Evolutionary conservation across 148 eudicot species (phyloP).

Genomic region (Pharnaceum exiguum): DNA sequence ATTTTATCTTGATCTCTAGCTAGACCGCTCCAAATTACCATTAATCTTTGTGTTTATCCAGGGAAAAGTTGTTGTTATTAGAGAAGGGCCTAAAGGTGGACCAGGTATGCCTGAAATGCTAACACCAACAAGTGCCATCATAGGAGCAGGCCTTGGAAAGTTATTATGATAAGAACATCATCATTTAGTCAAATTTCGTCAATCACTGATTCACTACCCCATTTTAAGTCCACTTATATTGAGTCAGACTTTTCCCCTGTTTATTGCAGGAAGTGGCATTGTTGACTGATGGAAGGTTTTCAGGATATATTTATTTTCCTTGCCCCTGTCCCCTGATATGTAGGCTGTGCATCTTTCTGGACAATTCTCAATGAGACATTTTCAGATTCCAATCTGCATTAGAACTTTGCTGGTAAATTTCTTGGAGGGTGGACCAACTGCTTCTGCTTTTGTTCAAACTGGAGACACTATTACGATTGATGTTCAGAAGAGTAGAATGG

Average conservation of each 20-base stretch:
- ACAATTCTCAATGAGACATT: neutral
- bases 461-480: slow-evolving; percentile 64
- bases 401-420: neutral
- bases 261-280: slow-evolving; percentile 60
- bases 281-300: slow-evolving; percentile 78
- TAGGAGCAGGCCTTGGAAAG: slow-evolving; percentile 95
- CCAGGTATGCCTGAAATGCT: slow-evolving; percentile 94
- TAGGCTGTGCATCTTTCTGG: neutral
- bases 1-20: too few species aligned
- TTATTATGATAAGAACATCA: slow-evolving; percentile 10
- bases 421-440: slow-evolving; percentile 83
- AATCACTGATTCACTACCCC: neutral
- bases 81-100: slow-evolving; percentile 88
- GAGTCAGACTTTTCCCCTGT: neutral
- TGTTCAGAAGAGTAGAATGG: slow-evolving; percentile 50
- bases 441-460: slow-evolving; percentile 58
- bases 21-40: too few species aligned
- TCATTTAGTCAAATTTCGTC: neutral
- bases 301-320: slow-evolving; percentile 76
- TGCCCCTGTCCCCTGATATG: slow-evolving; percentile 82
- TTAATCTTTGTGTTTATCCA: slow-evolving; percentile 22
- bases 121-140: slow-evolving; percentile 84
- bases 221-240: neutral
- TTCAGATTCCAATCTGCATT: neutral
- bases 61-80: slow-evolving; percentile 75